Percentiles rank a stretch among this genome's conserved stretches.
Evolutionary conservation across 2,329 filamentous ascomycete genomes (phyloP).

Genomic region (Botrytis byssoidea): DNA sequence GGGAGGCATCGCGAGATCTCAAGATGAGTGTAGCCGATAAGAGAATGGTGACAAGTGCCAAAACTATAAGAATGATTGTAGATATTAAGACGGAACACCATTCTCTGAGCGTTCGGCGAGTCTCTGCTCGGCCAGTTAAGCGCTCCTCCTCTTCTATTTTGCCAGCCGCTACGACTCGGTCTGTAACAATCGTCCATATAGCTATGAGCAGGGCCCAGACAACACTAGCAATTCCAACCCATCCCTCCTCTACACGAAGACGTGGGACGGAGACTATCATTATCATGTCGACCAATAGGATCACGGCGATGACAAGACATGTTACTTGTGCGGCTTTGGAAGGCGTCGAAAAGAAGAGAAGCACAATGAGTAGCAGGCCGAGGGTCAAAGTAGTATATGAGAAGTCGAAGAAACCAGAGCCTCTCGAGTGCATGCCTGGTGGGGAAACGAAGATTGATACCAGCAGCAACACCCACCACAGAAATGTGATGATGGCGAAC

Average conservation of each 20-base stretch:
- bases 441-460: constrained; percentile 88
- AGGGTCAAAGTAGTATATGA: constrained; percentile 77
- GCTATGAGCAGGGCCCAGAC: constrained; percentile 79
- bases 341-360: constrained; percentile 86
- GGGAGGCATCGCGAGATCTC: constrained; percentile 73
- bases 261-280: constrained; percentile 73
- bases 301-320: constrained; percentile 62
- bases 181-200: constrained; percentile 74
- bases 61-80: constrained; percentile 66
- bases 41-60: constrained; percentile 67
- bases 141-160: constrained; percentile 92
- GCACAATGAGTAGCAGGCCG: constrained; percentile 69
- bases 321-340: constrained; percentile 76
- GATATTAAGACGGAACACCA: constrained; percentile 80
- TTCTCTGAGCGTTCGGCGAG: constrained; percentile 74
- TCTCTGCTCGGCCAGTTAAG: constrained; percentile 84
- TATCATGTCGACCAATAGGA: constrained; percentile 73
- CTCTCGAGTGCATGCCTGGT: constrained; percentile 79
- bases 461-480: constrained; percentile 94
- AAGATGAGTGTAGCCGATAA: constrained; percentile 79
- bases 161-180: constrained; percentile 84
- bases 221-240: constrained; percentile 84
- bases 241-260: constrained; percentile 80
- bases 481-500: constrained; percentile 70
- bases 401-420: constrained; percentile 91